Conservation (phyloP, 2,329 filamentous ascomycete species). For the Ophiostoma himal-ulmi region DNA sequence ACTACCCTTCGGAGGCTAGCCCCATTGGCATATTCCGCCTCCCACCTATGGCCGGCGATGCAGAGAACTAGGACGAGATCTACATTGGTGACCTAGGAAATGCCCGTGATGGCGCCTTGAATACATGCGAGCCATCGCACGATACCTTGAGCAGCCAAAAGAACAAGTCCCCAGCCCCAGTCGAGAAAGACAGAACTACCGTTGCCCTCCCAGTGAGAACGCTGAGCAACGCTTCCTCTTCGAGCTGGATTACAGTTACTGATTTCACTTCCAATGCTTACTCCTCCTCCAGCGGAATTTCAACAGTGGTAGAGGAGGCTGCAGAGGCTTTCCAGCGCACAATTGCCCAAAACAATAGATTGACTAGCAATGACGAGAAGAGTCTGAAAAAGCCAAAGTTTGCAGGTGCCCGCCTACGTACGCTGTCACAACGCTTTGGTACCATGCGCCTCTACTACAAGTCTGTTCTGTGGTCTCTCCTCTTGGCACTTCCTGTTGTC, state of each 20-base stretch:
- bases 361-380: not conserved
- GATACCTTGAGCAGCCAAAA: not conserved
- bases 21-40: not conserved
- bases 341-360: not conserved
- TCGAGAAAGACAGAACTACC: not conserved
- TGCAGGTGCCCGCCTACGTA: not conserved
- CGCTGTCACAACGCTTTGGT: not conserved
- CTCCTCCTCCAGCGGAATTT: not conserved
- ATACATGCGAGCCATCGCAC: no score
- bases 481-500: conserved; percentile 26
- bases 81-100: conserved; percentile 12
- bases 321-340: not conserved
- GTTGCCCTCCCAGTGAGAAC: not conserved
- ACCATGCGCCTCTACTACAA: conserved; percentile 20
- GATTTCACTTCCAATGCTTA: not conserved
- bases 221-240: not conserved
- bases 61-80: conserved; percentile 14
- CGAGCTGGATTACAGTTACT: not conserved
- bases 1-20: not conserved
- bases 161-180: not conserved
- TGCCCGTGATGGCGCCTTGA: not conserved
- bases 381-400: not conserved
- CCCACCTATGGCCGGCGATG: conserved; percentile 12
- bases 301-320: not conserved
- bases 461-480: conserved; percentile 25